Evolutionary conservation across 495 filamentous ascomycete genomes (phyloP).

Genomic region (Aspergillus sclerotioniger): DNA sequence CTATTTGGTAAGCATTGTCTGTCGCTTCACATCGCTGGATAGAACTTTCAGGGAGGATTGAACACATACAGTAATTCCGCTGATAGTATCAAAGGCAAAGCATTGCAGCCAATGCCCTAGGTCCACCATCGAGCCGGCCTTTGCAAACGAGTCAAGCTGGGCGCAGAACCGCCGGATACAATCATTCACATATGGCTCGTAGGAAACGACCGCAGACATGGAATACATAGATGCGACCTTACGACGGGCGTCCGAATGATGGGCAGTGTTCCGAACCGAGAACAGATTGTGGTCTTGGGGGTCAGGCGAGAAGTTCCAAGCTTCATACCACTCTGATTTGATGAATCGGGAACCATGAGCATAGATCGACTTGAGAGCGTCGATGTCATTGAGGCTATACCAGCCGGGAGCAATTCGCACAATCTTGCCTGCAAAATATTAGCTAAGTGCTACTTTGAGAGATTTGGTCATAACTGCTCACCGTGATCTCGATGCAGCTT

Average conservation of each 20-base stretch:
- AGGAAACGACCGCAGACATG: conserved; percentile 43
- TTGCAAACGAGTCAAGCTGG: conserved; percentile 29
- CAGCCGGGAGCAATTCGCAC: conserved; percentile 36
- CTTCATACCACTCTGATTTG: conserved; percentile 15
- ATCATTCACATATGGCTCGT: conserved; percentile 48
- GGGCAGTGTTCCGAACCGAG: conserved; percentile 16
- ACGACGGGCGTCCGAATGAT: conserved; percentile 15
- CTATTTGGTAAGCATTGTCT: neutral
- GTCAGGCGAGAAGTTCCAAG: conserved; percentile 7
- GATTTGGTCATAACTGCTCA: neutral
- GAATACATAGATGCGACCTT: conserved; percentile 35
- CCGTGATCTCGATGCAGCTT: conserved; percentile 26
- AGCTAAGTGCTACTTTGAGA: neutral
- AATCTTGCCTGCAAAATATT: conserved; percentile 7
- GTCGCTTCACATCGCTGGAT: neutral
- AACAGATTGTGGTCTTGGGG: conserved; percentile 19
- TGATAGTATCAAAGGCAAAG: conserved; percentile 56
- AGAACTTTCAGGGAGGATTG: neutral
- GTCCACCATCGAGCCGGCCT: neutral
- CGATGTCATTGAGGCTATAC: conserved; percentile 36
- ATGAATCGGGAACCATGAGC: conserved; percentile 15
- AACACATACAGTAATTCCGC: conserved; percentile 48
- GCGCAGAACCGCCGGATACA: conserved; percentile 33
- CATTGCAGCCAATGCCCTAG: conserved; percentile 40
- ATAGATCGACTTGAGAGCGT: conserved; percentile 34